These are phyloP conservation scores for Jamesozyma rosinii DNA, from an alignment of 805 yeast species.

Conservation along the genomic window DNA sequence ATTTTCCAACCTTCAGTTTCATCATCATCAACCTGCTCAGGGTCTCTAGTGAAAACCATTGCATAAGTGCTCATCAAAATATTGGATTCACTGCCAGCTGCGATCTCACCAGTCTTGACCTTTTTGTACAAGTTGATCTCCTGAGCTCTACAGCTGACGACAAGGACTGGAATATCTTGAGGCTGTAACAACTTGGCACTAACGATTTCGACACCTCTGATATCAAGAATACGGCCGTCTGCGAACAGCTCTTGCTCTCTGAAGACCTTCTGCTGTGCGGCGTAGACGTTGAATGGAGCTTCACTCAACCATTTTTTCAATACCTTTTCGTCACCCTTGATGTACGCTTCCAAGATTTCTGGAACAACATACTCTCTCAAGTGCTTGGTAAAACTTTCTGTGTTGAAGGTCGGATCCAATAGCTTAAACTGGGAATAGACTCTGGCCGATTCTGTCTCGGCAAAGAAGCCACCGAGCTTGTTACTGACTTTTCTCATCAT, in stretches of 20 bases:
- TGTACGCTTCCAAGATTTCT: conserved; percentile 90
- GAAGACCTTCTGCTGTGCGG: conserved; percentile 86
- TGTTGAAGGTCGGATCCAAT: conserved; percentile 82
- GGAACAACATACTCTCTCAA: conserved; percentile 90
- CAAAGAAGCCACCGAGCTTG: conserved; percentile 79
- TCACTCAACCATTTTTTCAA: conserved; percentile 90
- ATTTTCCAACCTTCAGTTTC: conserved; percentile 97
- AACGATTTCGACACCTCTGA: conserved; percentile 88
- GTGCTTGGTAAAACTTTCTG: conserved; percentile 69
- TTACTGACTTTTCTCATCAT: conserved; percentile 69
- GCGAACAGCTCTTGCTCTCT: conserved; percentile 84
- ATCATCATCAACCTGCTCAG: conserved; percentile 81
- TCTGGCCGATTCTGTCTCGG: conserved; percentile 92
- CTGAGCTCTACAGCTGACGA: conserved; percentile 92
- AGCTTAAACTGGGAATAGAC: conserved; percentile 78
- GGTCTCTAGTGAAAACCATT: conserved; percentile 85
- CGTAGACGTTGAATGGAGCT: conserved; percentile 92
- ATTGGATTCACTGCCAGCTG: conserved; percentile 93
- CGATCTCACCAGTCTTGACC: conserved; percentile 84
- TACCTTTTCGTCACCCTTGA: conserved; percentile 76
- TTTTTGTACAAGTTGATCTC: conserved; percentile 85
- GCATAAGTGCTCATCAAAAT: conserved; percentile 91
- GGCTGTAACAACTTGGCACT: conserved; percentile 84
- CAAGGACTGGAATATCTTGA: conserved; percentile 83
- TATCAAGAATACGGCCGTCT: conserved; percentile 85